Conservation (phyloP, 139 green algal species). For the Parachlorella kessleri region DNA sequence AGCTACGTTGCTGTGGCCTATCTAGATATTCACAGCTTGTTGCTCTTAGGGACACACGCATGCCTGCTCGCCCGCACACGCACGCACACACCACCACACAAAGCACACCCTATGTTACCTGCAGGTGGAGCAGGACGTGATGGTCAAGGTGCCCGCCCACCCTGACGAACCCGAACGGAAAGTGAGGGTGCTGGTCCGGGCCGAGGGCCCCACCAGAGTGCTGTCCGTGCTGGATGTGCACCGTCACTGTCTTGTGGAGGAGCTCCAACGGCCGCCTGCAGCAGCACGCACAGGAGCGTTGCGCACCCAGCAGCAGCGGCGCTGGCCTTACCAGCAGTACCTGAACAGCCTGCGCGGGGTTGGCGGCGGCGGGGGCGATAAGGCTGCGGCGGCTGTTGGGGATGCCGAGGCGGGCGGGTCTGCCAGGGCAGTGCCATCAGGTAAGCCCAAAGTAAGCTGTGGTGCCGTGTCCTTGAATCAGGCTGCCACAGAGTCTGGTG, state of each 20-base stretch:
- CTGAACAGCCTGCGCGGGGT: no score
- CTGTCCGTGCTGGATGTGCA: conserved; percentile 59
- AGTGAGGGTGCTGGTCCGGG: conserved; percentile 53
- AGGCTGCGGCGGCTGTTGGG: not conserved
- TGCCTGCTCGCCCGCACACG: no score
- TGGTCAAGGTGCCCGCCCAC: conserved; percentile 19
- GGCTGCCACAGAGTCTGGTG: no score
- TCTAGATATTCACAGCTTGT: no score
- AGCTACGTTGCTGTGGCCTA: no score
- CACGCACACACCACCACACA: no score
- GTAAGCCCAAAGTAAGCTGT: no score
- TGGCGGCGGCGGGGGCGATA: not conserved
- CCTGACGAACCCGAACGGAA: not conserved
- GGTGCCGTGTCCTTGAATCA: no score
- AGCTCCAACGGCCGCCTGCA: not conserved
- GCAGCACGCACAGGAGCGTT: not conserved
- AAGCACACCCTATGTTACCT: no score
- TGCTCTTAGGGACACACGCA: no score
- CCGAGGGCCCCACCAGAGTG: conserved; percentile 76
- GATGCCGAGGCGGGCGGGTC: not conserved
- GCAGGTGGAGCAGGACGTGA: conserved; percentile 35
- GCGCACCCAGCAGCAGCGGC: not conserved
- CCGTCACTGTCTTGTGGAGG: conserved; percentile 27
- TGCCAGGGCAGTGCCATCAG: not conserved
- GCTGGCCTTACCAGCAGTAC: no score